Evolutionary conservation across 2,329 filamentous ascomycete genomes (phyloP), one percentile per base, ranked within the genome.

Genomic region (Calonectria hongkongensis): DNA sequence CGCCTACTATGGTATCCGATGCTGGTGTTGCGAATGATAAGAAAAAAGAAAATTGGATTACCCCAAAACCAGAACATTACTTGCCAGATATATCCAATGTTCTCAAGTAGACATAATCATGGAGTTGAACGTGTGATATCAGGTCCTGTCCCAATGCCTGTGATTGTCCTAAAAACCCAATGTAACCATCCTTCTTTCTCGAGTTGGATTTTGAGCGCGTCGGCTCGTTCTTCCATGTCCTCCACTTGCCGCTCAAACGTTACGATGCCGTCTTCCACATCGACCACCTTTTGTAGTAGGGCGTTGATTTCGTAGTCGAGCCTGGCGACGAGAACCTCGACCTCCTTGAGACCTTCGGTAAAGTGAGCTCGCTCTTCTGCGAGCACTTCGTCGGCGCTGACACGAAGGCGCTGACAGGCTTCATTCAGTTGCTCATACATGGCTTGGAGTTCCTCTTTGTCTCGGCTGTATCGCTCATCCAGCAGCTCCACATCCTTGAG

Each of bases 291-390:
- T 60, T 92, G 92, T 62, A 92, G 88, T n/a, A 98, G 86, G 18
- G 92, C 92, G 72, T 93, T 91, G 73, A 98, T 93, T 86, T 98
- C 96, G 83, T 98, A 98, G 80, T 98, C 96, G 68, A 98, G 88
- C 83, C 96, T 96, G 25, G 95, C 95, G 3, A 93, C 92, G 47
- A 97, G 87, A 27, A 93, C 90, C 82, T 98, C 95, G 16, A 98
- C 88, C 75, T 97, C 94, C 82, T 93, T 93, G 73, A 95, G 87
- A 18, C 89, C 89, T 80, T 97, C 94, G 4, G 89, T 90, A 45
- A 98, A 86, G 66, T 90, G 88, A 27, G 89, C 88, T 48, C 92
- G 90, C 83, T 97, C 94, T 60, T 93, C 91, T 0, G 89, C 88
- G 12, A 98, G 84, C 18, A 95, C 85, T 71, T 94, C 93, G 41